Base-by-base conservation (phyloP, 352 stramenopile species). In the Peronosclerospora sorghi region DNA sequence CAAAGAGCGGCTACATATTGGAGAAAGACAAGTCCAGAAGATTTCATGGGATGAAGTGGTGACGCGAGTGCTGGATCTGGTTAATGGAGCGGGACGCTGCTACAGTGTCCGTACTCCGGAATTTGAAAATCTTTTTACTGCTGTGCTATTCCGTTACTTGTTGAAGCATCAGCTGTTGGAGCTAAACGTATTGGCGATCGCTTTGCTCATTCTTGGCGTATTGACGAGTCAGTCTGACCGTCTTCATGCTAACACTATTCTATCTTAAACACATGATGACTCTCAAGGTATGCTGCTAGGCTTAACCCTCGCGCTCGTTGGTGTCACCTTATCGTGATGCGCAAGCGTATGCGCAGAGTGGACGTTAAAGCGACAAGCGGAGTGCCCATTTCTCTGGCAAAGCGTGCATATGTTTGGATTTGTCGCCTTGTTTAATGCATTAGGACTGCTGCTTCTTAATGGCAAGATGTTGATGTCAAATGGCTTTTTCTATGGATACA, bases 11-110 rank as follows among this genome's bases (percentile, higher is more conserved):
- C 73, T 98, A 26, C 73, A 82, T 24, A 97, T 98, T 48, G 62
- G 86, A 20, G 68, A 76, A 26, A 61, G 75, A 30, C 73, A 86
- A 48, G 51, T 96, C 26, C 75, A 95, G 57, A 94, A 73, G 0
- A 66, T 95, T 19, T 68, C 59, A 21, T 96, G 86, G 85, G 67
- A 94, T 42, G 71, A 96, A 51, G 76, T 97, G n/a, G 78, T 97
- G 17, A 80, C 70, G 14, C 76, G 73, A 38, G 73, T 94, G 41
- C 79, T 81, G 49, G 87, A 68, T 44, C 70, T 83, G 40, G 77
- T 77, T 32, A 62, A 66, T 18, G 62, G 73, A n/a, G 69, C 73
- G 28, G n/a, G n/a, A n/a, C n/a, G n/a, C n/a, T n/a, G n/a, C n/a
- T n/a, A n/a, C n/a, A n/a, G n/a, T n/a, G n/a, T 84, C 80, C 7